phyloP scores from a whole-genome alignment of 2,329 filamentous ascomycete genomes.

The Cladosporium oxysporum region DNA sequence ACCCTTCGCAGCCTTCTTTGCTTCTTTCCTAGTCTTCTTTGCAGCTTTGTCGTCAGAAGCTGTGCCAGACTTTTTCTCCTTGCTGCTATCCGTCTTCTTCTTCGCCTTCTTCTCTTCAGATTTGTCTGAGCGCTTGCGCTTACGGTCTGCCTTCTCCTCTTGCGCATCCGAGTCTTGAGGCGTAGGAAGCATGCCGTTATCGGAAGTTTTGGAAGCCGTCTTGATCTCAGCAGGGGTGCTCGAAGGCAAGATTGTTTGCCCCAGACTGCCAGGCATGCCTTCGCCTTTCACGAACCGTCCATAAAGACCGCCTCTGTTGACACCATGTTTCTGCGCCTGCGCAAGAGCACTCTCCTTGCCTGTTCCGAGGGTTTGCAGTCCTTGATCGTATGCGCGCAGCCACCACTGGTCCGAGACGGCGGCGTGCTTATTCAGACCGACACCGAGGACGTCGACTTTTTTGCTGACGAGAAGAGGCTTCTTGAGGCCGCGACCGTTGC shows the following conservation, averaged over 20 bases:
- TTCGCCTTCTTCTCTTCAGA: slow-evolving; percentile 19
- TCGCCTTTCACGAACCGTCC: slow-evolving; percentile 83
- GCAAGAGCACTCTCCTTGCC: slow-evolving; percentile 60
- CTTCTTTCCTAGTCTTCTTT: slow-evolving; percentile 25
- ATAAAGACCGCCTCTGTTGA: slow-evolving; percentile 65
- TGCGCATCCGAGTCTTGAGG: slow-evolving; percentile 14
- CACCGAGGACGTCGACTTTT: slow-evolving; percentile 76
- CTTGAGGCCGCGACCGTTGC: slow-evolving; percentile 73
- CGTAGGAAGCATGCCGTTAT: slow-evolving; percentile 8
- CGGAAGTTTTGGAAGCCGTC: background rate
- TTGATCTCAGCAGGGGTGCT: slow-evolving; percentile 5
- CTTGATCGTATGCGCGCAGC: slow-evolving; percentile 91
- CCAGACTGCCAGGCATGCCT: slow-evolving; percentile 70
- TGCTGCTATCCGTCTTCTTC: slow-evolving; percentile 21
- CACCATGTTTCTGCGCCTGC: slow-evolving; percentile 50
- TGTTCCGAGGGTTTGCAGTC: slow-evolving; percentile 71
- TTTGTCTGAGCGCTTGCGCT: slow-evolving; percentile 12
- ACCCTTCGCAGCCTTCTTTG: slow-evolving; percentile 25
- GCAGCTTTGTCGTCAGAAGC: slow-evolving; percentile 4
- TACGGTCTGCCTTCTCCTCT: slow-evolving; percentile 10
- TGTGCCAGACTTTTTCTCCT: slow-evolving; percentile 21
- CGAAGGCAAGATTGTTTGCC: slow-evolving; percentile 22
- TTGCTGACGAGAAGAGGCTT: slow-evolving; percentile 81
- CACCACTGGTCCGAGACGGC: slow-evolving; percentile 85
- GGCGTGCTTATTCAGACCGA: slow-evolving; percentile 72